Conservation (phyloP, 2,329 filamentous ascomycete species). For the Chaetomiaceae sp. region DNA sequence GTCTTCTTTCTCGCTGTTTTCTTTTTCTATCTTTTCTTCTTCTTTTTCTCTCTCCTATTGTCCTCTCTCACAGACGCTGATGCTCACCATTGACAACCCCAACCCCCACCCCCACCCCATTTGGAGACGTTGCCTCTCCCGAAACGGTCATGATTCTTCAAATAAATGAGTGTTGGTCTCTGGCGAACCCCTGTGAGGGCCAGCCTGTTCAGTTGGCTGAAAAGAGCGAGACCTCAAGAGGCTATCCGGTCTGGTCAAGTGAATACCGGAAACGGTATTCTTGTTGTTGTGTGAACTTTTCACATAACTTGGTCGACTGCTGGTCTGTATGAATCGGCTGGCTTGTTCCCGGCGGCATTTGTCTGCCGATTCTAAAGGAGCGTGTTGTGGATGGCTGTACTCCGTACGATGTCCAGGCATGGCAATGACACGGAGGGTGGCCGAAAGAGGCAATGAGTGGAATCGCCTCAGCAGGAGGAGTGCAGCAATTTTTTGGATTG, state of each 20-base stretch:
- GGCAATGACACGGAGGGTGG: conserved; percentile 15
- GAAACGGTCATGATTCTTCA: conserved; percentile 14
- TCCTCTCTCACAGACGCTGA: background rate
- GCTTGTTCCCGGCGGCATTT: conserved; percentile 6
- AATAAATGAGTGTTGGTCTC: background rate
- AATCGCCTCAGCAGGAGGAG: background rate
- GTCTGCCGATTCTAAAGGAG: background rate
- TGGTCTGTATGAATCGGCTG: too few species aligned
- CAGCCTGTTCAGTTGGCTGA: background rate
- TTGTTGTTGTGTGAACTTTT: background rate
- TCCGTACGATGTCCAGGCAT: conserved; percentile 10
- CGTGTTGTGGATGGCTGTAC: background rate
- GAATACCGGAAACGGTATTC: too few species aligned
- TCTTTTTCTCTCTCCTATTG: background rate
- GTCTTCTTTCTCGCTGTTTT: background rate
- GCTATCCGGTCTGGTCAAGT: background rate
- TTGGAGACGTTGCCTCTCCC: conserved; percentile 4
- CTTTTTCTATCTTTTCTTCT: background rate
- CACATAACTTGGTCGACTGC: too few species aligned
- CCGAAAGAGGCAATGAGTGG: conserved; percentile 18
- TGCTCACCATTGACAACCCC: conserved; percentile 15
- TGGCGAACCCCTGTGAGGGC: background rate
- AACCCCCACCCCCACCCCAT: too few species aligned
- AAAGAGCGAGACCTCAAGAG: background rate
- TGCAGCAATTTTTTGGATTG: too few species aligned